phyloP scores from a whole-genome alignment of 371 early-diverging fungal genomes.

The Mucor piriformis region DNA sequence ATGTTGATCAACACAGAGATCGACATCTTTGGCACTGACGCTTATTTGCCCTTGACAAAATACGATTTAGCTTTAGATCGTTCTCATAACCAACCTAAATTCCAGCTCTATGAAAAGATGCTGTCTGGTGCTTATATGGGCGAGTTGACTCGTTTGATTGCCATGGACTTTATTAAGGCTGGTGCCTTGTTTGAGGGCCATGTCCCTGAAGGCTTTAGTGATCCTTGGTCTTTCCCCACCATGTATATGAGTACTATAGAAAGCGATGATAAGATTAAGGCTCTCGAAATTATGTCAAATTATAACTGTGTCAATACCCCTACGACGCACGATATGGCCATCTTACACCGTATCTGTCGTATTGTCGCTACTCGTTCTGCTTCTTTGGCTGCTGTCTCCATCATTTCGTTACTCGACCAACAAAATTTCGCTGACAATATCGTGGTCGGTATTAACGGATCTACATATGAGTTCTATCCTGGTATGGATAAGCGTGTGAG shows the following conservation, averaged over 20 bases:
- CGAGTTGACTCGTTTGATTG: slow-evolving; percentile 79
- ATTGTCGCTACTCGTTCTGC: slow-evolving; percentile 46
- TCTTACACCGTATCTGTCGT: slow-evolving; percentile 36
- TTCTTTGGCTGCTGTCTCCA: slow-evolving; percentile 43
- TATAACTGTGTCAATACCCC: slow-evolving; percentile 31
- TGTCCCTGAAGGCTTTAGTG: slow-evolving; percentile 58
- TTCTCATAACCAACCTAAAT: slow-evolving; percentile 70
- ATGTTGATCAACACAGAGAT: slow-evolving; percentile 91
- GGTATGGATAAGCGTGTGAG: slow-evolving; percentile 38
- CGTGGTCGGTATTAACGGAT: slow-evolving; percentile 48
- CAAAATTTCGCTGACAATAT: slow-evolving; percentile 33
- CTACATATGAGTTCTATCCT: slow-evolving; percentile 50
- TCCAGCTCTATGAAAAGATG: slow-evolving; percentile 93
- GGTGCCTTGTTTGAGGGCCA: slow-evolving; percentile 70
- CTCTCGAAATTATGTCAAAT: slow-evolving; percentile 25
- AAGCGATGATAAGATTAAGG: slow-evolving; percentile 26
- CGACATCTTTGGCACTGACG: slow-evolving; percentile 75
- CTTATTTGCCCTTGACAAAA: slow-evolving; percentile 74
- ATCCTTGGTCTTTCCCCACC: slow-evolving; percentile 75
- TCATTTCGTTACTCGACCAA: slow-evolving; percentile 43
- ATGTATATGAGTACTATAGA: slow-evolving; percentile 67
- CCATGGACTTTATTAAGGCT: slow-evolving; percentile 71
- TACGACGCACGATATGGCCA: slow-evolving; percentile 39
- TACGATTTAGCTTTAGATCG: slow-evolving; percentile 82
- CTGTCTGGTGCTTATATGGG: slow-evolving; percentile 92